A percentile compares a stretch with the other conserved stretches of the same genome.
These are phyloP conservation scores for Kluyveromyces starmeri DNA, from an alignment of 805 yeast species.

Conservation along the genomic window DNA sequence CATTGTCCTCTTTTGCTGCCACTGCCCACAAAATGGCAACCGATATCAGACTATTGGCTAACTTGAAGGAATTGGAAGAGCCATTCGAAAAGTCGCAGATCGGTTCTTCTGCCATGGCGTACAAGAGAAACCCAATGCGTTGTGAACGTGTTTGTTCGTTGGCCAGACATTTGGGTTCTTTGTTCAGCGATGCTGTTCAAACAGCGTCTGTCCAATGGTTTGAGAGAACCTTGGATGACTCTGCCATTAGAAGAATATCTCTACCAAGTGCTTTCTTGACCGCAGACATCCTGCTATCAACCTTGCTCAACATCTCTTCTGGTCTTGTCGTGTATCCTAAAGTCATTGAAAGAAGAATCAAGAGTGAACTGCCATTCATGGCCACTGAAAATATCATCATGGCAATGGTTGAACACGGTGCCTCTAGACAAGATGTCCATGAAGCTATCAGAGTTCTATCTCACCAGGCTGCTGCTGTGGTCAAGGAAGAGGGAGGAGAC, in stretches of 20 bases:
- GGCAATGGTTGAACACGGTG: constrained; percentile 99
- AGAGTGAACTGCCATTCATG: constrained; percentile 95
- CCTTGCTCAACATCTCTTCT: constrained; percentile 83
- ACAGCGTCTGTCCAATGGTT: constrained; percentile 99
- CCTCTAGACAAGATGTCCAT: constrained; percentile 96
- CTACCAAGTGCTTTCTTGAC: constrained; percentile 95
- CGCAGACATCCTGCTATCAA: constrained; percentile 84
- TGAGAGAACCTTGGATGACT: constrained; percentile 96
- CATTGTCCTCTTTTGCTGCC: constrained; percentile 91
- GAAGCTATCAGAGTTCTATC: constrained; percentile 94
- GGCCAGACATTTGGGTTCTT: constrained; percentile 88
- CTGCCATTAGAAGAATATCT: constrained; percentile 95
- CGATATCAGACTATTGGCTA: constrained; percentile 90
- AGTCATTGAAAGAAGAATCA: constrained; percentile 95
- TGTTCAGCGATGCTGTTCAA: constrained; percentile 87
- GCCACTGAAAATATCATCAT: constrained; percentile 98
- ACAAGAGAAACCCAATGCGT: constrained; percentile 99
- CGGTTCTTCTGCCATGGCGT: constrained; percentile 98
- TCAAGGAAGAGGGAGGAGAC: constrained; percentile 97
- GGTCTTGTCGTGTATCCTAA: constrained; percentile 98
- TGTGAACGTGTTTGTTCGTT: constrained; percentile 98
- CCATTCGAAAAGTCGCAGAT: constrained; percentile 98
- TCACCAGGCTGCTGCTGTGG: constrained; percentile 95
- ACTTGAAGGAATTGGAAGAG: constrained; percentile 95
- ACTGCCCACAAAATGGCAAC: constrained; percentile 97